Conservation (phyloP, 2,329 filamentous ascomycete genomes). For the Parafenestella ontariensis region DNA sequence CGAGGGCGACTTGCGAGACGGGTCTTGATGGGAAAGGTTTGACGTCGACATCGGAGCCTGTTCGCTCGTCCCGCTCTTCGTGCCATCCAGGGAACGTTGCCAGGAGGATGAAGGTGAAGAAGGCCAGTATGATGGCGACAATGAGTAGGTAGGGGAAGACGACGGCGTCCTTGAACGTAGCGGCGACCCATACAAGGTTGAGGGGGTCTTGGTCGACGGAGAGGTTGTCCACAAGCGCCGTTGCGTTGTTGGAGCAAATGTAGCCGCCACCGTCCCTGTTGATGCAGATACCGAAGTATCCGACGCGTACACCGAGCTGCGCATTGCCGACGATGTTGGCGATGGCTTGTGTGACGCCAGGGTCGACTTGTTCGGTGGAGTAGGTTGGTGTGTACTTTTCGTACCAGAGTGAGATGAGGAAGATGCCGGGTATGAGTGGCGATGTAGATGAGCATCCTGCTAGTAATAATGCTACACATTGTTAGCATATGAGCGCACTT, state of each 20-base stretch:
- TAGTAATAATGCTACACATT: conserved; percentile 76
- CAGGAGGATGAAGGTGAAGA: conserved; percentile 91
- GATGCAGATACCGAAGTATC: conserved; percentile 98
- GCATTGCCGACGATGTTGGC: conserved; percentile 88
- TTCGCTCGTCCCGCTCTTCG: conserved; percentile 79
- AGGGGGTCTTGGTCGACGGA: conserved; percentile 91
- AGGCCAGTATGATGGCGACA: conserved; percentile 96
- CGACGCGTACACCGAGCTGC: conserved; percentile 86
- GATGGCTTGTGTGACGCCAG: conserved; percentile 83
- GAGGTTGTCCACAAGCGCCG: conserved; percentile 86
- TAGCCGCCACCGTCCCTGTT: conserved; percentile 89
- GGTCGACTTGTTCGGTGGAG: conserved; percentile 87
- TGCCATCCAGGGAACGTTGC: conserved; percentile 98
- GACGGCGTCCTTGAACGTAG: conserved; percentile 97
- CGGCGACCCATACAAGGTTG: conserved; percentile 95
- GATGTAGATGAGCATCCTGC: conserved; percentile 97
- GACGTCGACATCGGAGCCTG: conserved; percentile 84
- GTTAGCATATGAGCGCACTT: conserved; percentile 31
- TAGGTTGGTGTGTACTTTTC: conserved; percentile 82
- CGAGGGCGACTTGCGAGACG: conserved; percentile 90
- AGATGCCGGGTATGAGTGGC: conserved; percentile 92
- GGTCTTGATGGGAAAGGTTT: conserved; percentile 92
- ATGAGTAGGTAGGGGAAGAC: conserved; percentile 99
- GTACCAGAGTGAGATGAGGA: conserved; percentile 98
- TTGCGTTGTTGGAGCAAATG: conserved; percentile 97